These are phyloP conservation scores for Nakazawaea anatomiae DNA, from an alignment of 805 yeast species.

Conservation along the genomic window DNA sequence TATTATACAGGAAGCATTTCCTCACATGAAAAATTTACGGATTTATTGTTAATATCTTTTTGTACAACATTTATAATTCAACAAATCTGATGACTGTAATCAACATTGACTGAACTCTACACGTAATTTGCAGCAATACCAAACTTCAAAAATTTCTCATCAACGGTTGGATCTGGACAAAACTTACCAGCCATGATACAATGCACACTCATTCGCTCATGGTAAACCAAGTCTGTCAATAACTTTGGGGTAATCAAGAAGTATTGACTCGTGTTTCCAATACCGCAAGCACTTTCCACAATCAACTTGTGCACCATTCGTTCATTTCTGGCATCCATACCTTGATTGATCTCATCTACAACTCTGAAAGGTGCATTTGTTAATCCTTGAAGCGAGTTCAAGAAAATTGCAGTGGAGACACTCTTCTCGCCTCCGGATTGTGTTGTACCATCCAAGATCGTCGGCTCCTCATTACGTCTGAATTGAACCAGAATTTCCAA, in stretches of 20 bases:
- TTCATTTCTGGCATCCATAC: constrained; percentile 95
- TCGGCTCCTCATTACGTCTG: constrained; percentile 67
- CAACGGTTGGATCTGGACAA: constrained; percentile 10
- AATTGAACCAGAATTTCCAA: constrained; percentile 81
- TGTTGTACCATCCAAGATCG: constrained; percentile 72
- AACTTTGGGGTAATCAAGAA: constrained; percentile 91
- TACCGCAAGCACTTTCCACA: constrained; percentile 75
- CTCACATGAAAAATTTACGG: too few relatives aligned
- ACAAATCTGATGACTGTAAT: too few relatives aligned
- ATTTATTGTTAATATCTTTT: too few relatives aligned
- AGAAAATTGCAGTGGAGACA: constrained; percentile 84
- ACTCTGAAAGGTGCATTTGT: constrained; percentile 89
- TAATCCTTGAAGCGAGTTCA: constrained; percentile 85
- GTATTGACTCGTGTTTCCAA: constrained; percentile 53
- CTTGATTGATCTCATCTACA: constrained; percentile 97
- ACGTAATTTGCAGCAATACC: constrained; percentile 7
- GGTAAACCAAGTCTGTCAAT: constrained; percentile 70
- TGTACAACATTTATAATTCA: too few relatives aligned
- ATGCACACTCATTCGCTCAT: constrained; percentile 75
- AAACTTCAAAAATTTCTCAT: constrained; percentile 5
- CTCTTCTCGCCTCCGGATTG: constrained; percentile 99
- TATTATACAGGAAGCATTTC: too few relatives aligned
- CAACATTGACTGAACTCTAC: neutral
- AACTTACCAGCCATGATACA: constrained; percentile 62
- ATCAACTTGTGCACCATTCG: constrained; percentile 77